phyloP scores from a whole-genome alignment of 495 filamentous ascomycete species.

The Jackrogersella multiformis region DNA sequence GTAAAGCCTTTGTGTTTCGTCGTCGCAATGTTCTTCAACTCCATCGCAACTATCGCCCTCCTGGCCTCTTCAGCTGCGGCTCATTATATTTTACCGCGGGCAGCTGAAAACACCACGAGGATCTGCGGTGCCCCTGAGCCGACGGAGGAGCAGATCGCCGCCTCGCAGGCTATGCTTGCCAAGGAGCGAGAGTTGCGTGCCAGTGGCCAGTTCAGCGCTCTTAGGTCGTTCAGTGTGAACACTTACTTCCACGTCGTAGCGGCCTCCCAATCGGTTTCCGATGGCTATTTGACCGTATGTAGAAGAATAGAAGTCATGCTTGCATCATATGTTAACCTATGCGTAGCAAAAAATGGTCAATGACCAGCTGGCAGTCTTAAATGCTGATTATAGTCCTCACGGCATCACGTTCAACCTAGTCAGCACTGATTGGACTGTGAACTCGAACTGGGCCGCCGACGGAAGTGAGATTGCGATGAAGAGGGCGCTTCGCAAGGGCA shows the following conservation, averaged over 20 bases:
- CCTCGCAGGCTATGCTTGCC: slow-evolving; percentile 43
- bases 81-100: slow-evolving; percentile 33
- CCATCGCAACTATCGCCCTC: slow-evolving; percentile 43
- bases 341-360: slow-evolving; percentile 47
- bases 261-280: slow-evolving; percentile 51
- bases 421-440: slow-evolving; percentile 64
- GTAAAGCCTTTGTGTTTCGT: background rate
- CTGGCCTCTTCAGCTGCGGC: slow-evolving; percentile 46
- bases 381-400: slow-evolving; percentile 60
- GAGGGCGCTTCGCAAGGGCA: slow-evolving; percentile 65
- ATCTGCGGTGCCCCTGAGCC: slow-evolving; percentile 56
- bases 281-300: slow-evolving; percentile 61
- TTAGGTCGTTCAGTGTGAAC: slow-evolving; percentile 54
- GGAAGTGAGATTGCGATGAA: slow-evolving; percentile 64
- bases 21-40: slow-evolving; percentile 50
- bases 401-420: slow-evolving; percentile 63
- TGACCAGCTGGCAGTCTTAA: slow-evolving; percentile 59
- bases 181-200: slow-evolving; percentile 39
- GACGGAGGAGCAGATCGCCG: slow-evolving; percentile 48
- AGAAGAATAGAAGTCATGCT: background rate
- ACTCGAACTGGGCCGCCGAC: slow-evolving; percentile 64
- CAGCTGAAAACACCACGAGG: slow-evolving; percentile 29
- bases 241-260: slow-evolving; percentile 73
- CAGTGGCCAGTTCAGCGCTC: slow-evolving; percentile 37
- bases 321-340: slow-evolving; percentile 25